Conservation (phyloP, 345 rosid genomes). For the Arabidopsis thaliana region DNA sequence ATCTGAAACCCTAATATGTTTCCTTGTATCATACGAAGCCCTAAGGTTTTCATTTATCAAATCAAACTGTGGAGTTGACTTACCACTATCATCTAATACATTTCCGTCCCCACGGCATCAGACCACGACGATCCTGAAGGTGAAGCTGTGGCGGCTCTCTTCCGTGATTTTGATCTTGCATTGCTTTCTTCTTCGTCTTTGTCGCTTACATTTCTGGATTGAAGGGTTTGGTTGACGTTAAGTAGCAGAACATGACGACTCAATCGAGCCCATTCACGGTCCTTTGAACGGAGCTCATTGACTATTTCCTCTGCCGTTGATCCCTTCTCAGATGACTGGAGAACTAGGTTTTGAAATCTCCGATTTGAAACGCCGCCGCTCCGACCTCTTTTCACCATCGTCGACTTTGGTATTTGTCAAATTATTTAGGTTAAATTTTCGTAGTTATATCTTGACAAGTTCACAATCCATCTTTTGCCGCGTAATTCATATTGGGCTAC, state of each 20-base stretch:
- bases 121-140: not conserved
- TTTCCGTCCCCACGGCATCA: not conserved
- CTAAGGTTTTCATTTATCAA: not conserved
- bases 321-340: not conserved
- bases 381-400: conserved; percentile 9
- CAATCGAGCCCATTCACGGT: not conserved
- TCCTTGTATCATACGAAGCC: not conserved
- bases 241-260: not conserved
- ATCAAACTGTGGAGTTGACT: not conserved
- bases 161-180: not conserved
- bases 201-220: not conserved
- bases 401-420: not conserved
- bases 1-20: not conserved
- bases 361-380: not conserved
- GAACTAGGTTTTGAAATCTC: not conserved
- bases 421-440: not conserved
- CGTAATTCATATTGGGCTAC: not conserved
- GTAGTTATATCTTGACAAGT: not conserved
- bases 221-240: not conserved
- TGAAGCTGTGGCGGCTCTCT: not conserved
- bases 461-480: not conserved
- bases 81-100: not conserved
- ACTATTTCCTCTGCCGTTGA: not conserved
- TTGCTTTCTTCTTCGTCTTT: not conserved
- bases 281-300: not conserved